Conservation (phyloP, 2,329 filamentous ascomycete genomes). For the Lachnellula arida region DNA sequence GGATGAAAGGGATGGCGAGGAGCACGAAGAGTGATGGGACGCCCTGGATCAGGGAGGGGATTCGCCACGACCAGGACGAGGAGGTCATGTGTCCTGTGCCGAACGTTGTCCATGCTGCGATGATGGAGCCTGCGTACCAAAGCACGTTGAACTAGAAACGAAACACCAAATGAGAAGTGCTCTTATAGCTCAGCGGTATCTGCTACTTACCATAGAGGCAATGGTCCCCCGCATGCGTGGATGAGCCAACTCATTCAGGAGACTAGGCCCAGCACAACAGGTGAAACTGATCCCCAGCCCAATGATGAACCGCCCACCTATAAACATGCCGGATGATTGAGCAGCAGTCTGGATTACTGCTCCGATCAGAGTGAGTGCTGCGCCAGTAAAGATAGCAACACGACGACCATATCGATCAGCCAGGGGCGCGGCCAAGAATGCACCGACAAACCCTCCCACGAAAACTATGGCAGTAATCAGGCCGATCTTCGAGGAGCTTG, state of each 20-base stretch:
- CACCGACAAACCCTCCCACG: slow-evolving; percentile 13
- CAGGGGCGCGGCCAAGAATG: slow-evolving; percentile 1
- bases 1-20: slow-evolving; percentile 29
- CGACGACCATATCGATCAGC: slow-evolving; percentile 20
- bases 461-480: slow-evolving; percentile 15
- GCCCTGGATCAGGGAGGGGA: slow-evolving; percentile 31
- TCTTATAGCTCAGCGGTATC: too few relatives aligned
- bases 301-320: slow-evolving; percentile 37
- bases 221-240: slow-evolving; percentile 7
- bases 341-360: slow-evolving; percentile 40
- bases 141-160: slow-evolving; percentile 11
- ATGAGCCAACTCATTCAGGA: slow-evolving; percentile 15
- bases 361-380: slow-evolving; percentile 38
- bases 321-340: slow-evolving; percentile 36
- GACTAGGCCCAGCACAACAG: slow-evolving; percentile 1
- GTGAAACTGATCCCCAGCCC: slow-evolving; percentile 31
- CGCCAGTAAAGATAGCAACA: slow-evolving; percentile 9
- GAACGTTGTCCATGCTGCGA: slow-evolving; percentile 21
- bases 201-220: neutral
- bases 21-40: slow-evolving; percentile 9
- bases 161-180: neutral
- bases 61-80: slow-evolving; percentile 36
- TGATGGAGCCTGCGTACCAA: slow-evolving; percentile 19
- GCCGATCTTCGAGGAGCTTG: slow-evolving; percentile 11
- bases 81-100: slow-evolving; percentile 13